phyloP scores from a whole-genome alignment of 345 rosid species.

The Mercurialis annua region DNA sequence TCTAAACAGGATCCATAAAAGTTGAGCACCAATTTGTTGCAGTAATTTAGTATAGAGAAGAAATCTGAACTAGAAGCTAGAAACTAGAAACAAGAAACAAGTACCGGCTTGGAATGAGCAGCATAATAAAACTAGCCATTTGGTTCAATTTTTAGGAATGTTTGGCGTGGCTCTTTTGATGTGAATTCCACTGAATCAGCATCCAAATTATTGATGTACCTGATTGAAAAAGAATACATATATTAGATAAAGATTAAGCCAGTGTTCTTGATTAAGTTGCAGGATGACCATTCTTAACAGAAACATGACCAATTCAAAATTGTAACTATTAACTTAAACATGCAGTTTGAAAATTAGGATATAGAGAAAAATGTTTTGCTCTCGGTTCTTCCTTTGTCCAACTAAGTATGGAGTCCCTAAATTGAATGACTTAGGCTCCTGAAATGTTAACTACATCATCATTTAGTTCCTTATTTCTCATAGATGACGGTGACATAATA shows the following conservation, averaged over 20 bases:
- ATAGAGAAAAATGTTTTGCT: background rate
- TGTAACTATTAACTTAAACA: background rate
- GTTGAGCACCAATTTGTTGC: background rate
- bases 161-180: constrained; percentile 26
- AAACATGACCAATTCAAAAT: background rate
- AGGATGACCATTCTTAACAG: background rate
- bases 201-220: constrained; percentile 90
- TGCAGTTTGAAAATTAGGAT: background rate
- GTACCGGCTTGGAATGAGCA: background rate
- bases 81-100: background rate
- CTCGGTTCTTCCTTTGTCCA: background rate
- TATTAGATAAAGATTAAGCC: background rate
- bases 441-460: background rate
- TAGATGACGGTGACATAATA: background rate
- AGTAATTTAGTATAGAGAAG: background rate
- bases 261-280: background rate
- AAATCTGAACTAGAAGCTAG: background rate
- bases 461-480: background rate
- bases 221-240: constrained; percentile 20
- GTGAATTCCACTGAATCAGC: constrained; percentile 78
- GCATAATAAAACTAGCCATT: background rate
- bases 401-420: background rate
- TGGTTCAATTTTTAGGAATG: constrained; percentile 17
- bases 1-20: background rate
- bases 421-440: background rate